These are phyloP conservation scores for Hericium coralloides DNA, from an alignment of 768 basidiomycete genomes.

Conservation along the genomic window DNA sequence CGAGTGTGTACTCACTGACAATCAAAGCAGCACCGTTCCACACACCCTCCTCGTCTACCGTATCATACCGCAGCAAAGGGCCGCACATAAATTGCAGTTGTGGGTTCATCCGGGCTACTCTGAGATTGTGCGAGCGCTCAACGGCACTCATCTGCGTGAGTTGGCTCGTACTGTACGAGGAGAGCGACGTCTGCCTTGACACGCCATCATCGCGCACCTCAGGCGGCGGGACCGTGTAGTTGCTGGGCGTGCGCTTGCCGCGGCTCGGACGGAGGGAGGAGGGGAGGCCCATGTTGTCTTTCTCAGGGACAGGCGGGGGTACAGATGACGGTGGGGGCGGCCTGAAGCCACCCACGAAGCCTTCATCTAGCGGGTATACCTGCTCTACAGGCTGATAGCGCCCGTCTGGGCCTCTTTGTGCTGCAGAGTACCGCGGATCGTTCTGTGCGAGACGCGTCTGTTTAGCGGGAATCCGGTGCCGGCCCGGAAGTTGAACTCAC, in stretches of 20 bases:
- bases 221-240: constrained; percentile 1
- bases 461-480: constrained; percentile 23
- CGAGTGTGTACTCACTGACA: constrained; percentile 54
- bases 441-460: constrained; percentile 18
- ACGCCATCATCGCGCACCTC: background rate
- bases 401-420: constrained; percentile 37
- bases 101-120: constrained; percentile 64
- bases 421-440: constrained; percentile 18
- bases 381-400: constrained; percentile 47
- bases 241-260: constrained; percentile 2
- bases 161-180: constrained; percentile 21
- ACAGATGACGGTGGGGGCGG: constrained; percentile 20
- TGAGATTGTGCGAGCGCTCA: constrained; percentile 54
- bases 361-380: constrained; percentile 51
- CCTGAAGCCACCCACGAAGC: constrained; percentile 50
- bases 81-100: constrained; percentile 90
- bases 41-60: constrained; percentile 62
- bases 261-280: background rate
- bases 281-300: constrained; percentile 24
- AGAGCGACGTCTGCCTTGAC: constrained; percentile 1
- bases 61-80: constrained; percentile 85
- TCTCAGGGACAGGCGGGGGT: constrained; percentile 40
- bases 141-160: constrained; percentile 47
- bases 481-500: constrained; percentile 2
- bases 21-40: constrained; percentile 89